phyloP scores from a whole-genome alignment of 2,329 filamentous ascomycete genomes.

The Trichoderma aggressivum region DNA sequence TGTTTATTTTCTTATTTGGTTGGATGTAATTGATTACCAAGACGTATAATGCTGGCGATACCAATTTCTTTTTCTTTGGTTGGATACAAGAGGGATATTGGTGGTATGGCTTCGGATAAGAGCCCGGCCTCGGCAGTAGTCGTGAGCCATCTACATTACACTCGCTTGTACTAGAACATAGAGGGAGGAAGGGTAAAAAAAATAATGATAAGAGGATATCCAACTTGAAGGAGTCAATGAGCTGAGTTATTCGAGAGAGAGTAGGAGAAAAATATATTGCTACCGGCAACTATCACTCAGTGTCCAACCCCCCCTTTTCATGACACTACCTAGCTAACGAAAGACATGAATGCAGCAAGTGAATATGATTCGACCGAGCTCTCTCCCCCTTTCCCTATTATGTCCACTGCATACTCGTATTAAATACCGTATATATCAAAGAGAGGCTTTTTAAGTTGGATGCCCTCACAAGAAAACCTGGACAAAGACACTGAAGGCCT shows the following conservation, averaged over 20 bases:
- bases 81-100: not conserved
- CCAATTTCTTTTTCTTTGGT: not conserved
- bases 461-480: not conserved
- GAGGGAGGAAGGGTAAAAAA: not conserved
- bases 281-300: not conserved
- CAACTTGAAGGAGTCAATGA: not conserved
- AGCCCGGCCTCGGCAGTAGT: not conserved
- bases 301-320: not conserved
- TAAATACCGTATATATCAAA: not conserved
- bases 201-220: not conserved
- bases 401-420: not conserved
- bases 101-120: not conserved
- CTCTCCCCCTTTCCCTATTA: not conserved
- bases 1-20: not conserved
- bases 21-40: not conserved
- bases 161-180: not conserved
- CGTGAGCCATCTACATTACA: not conserved
- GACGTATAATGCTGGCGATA: not conserved
- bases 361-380: not conserved
- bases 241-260: not conserved
- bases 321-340: not conserved
- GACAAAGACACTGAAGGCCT: not conserved
- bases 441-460: not conserved
- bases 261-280: not conserved
- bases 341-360: not conserved